These are phyloP conservation scores for Pythium biforme DNA, from an alignment of 352 stramenopile species.

Conservation along the genomic window DNA sequence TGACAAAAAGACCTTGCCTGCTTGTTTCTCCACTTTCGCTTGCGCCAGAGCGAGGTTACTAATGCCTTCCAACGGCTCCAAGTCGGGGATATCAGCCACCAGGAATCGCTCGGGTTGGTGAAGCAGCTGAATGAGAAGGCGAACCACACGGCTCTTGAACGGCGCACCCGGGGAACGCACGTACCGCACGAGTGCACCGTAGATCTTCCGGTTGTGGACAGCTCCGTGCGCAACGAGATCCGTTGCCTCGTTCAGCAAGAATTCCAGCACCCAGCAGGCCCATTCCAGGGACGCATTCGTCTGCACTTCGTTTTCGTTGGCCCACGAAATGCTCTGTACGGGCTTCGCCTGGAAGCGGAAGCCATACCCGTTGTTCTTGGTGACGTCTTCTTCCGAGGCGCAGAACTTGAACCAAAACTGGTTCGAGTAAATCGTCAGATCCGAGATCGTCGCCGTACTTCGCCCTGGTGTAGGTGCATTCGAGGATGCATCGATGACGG, in stretches of 20 bases:
- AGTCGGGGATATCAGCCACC: slow-evolving; percentile 48
- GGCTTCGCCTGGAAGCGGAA: slow-evolving; percentile 84
- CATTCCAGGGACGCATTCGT: slow-evolving; percentile 77
- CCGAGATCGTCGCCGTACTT: slow-evolving; percentile 24
- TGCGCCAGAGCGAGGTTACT: slow-evolving; percentile 52
- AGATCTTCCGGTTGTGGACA: slow-evolving; percentile 83
- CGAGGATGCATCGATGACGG: slow-evolving; percentile 44
- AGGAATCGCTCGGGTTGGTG: slow-evolving; percentile 62
- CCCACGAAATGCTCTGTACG: slow-evolving; percentile 77
- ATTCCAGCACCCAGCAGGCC: slow-evolving; percentile 83
- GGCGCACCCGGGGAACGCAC: slow-evolving; percentile 72
- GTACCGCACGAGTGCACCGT: slow-evolving; percentile 77
- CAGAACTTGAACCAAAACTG: slow-evolving; percentile 85
- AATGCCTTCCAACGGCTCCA: slow-evolving; percentile 64
- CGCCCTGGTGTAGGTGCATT: slow-evolving; percentile 22
- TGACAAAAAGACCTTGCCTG: slow-evolving; percentile 71
- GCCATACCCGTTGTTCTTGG: slow-evolving; percentile 68
- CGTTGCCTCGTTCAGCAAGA: slow-evolving; percentile 73
- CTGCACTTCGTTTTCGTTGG: slow-evolving; percentile 77
- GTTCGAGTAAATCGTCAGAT: slow-evolving; percentile 70
- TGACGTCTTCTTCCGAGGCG: slow-evolving; percentile 58
- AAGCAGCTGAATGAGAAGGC: slow-evolving; percentile 75
- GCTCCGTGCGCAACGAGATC: slow-evolving; percentile 62
- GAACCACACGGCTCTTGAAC: slow-evolving; percentile 78
- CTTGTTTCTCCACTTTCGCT: slow-evolving; percentile 54